Evolutionary conservation across 441 rosid species (phyloP), one percentile per base, ranked within the genome.

Genomic region (Theobroma grandiflorum): DNA sequence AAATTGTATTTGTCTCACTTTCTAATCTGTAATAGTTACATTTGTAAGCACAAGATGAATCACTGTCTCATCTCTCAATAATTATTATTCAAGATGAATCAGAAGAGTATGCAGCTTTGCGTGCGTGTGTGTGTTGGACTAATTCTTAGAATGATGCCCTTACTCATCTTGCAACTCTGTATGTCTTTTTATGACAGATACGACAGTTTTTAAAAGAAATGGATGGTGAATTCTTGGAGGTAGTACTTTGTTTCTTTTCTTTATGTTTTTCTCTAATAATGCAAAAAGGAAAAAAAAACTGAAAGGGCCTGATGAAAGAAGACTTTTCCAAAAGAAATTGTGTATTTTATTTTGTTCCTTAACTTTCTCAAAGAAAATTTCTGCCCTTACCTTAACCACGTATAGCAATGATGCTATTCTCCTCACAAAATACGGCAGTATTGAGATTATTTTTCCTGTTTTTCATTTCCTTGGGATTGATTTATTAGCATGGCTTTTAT

Each of bases 201-300:
- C 85, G 79, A 68, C 92, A 89, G 83, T 80, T 94, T 64, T 82
- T 95, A 72, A 89, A 85, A 84, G 96, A 89, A 61, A 76, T 95
- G 69, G 96, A 90, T 43, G 99, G 99, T 22, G 95, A 94, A 87
- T 95, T 95, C 82, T 74, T 95, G 88, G 86, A 89, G 97, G 99
- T 94, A 88, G 72, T 14, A 4, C 14, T 22, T 59, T 12, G 31
- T 35, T 57, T 55, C 18, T 59, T 35, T 35, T 52, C 47, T 31
- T 22, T 65, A 42, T 45, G 22, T 61, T 61, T 61, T 31, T 3
- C 22, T 55, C 7, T 55, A 55, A n/a, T n/a, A 31, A 6, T 55
- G 61, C 20, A 55, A n/a, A 55, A 6, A 15, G 18, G 26, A 8
- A 11, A n/a, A 49, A 49, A 47, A 49, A 49, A 3, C 16, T 52